Evolutionary conservation across 164 flowering plant genomes (phyloP), one percentile per base, ranked within the genome.

Genomic region (Tinospora cordifolia): DNA sequence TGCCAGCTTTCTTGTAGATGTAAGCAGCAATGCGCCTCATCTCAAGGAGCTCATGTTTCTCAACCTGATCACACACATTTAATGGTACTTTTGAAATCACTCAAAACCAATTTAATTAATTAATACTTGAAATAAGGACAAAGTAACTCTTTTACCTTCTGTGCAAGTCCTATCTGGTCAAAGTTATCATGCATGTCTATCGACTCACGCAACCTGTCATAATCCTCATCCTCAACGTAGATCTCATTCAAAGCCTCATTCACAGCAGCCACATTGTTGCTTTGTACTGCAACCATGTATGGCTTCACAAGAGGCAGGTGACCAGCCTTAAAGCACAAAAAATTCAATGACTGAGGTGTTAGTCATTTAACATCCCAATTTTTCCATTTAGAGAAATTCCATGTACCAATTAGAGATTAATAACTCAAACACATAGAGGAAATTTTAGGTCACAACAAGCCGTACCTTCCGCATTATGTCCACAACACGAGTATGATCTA

Each of bases 21-120:
- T 95, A 92, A 17, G 98, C 96, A 66, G 99, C 97, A 74, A 95
- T 91, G 60, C 99, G 90, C 75, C 99, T 91, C 99, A 95, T 95
- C 78, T 95, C 99, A 71, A 95, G 90, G 59, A 95, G 97, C 80
- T 95, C 99, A 62, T 95, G 99, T 72, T 92, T 95, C 88, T 92
- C 99, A 82, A 95, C 86, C 99, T 95, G 92, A 64, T 70, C 72
- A 79, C 2, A 72, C 30, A 72, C 41, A 39, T 27, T 39, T 46
- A 27, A 44, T 44, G 25, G 17, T 24, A 8, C 11, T 7, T 30
- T 63, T 21, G 40, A 62, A 69, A 44, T 27, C 59, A 8, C 46
- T n/a, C 62, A 54, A 19, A n/a, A 24, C 60, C 60, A n/a, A 8
- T 4, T 30, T 4, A 30, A 30, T 30, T 30, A 30, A 30, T 30